A percentile compares a stretch with the other conserved stretches of the same genome.
These are phyloP conservation scores for Nicotiana sylvestris DNA, from an alignment of 257 asterid species.

Conservation along the genomic window DNA sequence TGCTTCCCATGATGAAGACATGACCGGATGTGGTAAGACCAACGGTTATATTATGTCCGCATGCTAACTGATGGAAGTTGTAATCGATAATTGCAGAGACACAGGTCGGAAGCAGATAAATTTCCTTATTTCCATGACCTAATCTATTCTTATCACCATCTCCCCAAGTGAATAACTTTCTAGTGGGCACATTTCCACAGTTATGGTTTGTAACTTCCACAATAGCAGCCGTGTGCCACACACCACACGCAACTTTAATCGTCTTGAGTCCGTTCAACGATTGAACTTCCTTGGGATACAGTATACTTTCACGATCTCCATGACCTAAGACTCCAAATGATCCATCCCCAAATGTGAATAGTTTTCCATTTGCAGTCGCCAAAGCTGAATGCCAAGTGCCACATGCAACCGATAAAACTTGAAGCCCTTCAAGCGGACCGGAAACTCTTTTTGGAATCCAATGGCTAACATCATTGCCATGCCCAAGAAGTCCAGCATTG, in stretches of 20 bases:
- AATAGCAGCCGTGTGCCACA: constrained; percentile 94
- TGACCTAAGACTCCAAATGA: constrained; percentile 87
- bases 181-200: constrained; percentile 41
- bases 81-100: constrained; percentile 74
- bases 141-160: constrained; percentile 80
- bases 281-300: constrained; percentile 65
- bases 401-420: constrained; percentile 78
- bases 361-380: constrained; percentile 57
- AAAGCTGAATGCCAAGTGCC: constrained; percentile 96
- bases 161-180: constrained; percentile 93
- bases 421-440: constrained; percentile 73
- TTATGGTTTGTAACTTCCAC: constrained; percentile 59
- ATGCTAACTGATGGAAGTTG: constrained; percentile 73
- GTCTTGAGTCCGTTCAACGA: constrained; percentile 62
- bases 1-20: constrained; percentile 78
- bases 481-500: constrained; percentile 87
- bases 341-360: constrained; percentile 91
- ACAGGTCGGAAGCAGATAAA: constrained; percentile 68
- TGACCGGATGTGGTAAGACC: constrained; percentile 84
- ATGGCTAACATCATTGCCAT: constrained; percentile 81
- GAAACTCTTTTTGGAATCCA: constrained; percentile 88
- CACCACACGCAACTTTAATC: constrained; percentile 73
- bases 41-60: constrained; percentile 68
- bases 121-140: constrained; percentile 79
- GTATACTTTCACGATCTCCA: constrained; percentile 57